phyloP scores from a whole-genome alignment of 176 grass and related monocot genomes.

The Urochloa ruziziensis region DNA sequence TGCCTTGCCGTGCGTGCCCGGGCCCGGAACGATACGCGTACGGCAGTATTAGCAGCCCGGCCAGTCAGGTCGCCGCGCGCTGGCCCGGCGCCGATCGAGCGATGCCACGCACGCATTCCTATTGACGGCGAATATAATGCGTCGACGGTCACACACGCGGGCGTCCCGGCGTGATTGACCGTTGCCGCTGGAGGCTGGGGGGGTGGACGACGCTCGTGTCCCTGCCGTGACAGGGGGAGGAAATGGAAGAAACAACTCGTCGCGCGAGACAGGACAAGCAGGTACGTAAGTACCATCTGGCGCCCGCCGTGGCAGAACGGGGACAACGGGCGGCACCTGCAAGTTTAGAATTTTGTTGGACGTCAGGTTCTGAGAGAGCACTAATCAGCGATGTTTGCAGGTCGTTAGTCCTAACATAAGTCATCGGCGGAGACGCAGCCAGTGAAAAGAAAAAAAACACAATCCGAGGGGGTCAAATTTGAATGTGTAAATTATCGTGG shows the following conservation, averaged over 20 bases:
- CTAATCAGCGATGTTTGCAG: background rate
- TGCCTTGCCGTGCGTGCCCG: background rate
- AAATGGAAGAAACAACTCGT: background rate
- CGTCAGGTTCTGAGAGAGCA: background rate
- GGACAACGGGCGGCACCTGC: background rate
- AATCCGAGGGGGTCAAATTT: background rate
- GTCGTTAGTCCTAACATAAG: too few species aligned
- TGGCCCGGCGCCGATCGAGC: background rate
- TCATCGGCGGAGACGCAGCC: background rate
- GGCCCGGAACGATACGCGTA: background rate
- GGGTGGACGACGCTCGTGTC: background rate
- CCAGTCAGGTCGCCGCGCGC: background rate
- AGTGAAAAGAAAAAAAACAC: too few species aligned
- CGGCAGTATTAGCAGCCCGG: too few species aligned
- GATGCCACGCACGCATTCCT: background rate
- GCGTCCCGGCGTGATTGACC: background rate
- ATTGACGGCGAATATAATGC: too few species aligned
- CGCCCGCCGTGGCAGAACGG: background rate
- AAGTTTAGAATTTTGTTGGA: background rate
- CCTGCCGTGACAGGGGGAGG: constrained; percentile 12
- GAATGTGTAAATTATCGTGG: background rate
- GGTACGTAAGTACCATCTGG: background rate
- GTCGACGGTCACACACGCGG: too few species aligned
- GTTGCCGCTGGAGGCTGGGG: background rate
- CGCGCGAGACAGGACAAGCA: background rate